Conservation (phyloP, 495 filamentous ascomycete species). For the Aspergillus sparsus region DNA sequence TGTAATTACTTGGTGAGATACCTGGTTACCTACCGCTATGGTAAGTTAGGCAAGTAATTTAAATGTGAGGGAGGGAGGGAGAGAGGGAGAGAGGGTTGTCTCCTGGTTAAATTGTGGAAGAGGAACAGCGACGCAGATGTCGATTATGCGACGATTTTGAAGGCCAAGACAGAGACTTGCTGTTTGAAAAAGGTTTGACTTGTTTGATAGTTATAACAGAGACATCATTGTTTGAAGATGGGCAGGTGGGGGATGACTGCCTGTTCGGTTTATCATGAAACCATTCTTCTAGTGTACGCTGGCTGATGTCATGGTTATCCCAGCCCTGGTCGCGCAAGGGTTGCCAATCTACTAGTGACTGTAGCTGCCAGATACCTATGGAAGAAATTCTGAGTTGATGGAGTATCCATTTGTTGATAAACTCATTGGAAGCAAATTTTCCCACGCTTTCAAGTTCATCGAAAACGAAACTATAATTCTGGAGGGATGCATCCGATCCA, state of each 20-base stretch:
- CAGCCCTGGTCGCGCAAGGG: conserved; percentile 24
- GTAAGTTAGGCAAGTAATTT: no score
- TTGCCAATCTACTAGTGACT: conserved; percentile 26
- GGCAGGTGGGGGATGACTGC: background rate
- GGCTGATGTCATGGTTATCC: conserved; percentile 28
- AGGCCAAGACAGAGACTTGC: background rate
- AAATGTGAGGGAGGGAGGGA: no score
- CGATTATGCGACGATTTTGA: background rate
- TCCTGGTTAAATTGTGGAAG: background rate
- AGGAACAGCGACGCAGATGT: background rate
- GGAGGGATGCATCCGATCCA: conserved; percentile 8
- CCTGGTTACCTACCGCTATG: no score
- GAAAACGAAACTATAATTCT: conserved; percentile 21
- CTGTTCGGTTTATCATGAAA: conserved; percentile 24
- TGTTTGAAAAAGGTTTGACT: background rate
- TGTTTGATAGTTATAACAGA: background rate
- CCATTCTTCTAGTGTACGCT: conserved; percentile 31
- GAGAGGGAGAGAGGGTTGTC: no score
- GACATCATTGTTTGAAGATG: conserved; percentile 2
- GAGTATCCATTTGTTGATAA: conserved; percentile 37
- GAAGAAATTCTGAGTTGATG: conserved; percentile 35
- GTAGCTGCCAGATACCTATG: conserved; percentile 30
- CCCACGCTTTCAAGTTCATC: conserved; percentile 15
- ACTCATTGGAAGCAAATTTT: conserved; percentile 18
- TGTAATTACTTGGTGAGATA: no score